phyloP scores from a whole-genome alignment of 129 eudicot genomes.

The Oenanthe sinensis region DNA sequence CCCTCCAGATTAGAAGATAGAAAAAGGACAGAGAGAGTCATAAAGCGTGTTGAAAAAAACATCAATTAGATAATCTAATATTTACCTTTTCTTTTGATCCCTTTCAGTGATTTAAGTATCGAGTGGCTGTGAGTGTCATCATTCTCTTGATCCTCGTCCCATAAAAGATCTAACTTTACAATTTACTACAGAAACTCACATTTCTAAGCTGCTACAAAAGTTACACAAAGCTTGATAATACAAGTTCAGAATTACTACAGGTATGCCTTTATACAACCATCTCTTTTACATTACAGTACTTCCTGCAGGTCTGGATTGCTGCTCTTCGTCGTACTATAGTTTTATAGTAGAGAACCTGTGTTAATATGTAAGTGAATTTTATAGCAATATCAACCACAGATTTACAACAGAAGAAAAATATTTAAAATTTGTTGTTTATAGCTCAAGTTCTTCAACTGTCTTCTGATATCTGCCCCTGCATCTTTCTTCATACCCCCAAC shows the following conservation, averaged over 20 bases:
- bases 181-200: constrained; percentile 8
- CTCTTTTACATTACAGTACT: background rate
- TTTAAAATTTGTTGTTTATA: background rate
- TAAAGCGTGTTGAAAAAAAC: constrained; percentile 14
- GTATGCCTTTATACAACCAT: background rate
- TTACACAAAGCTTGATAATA: background rate
- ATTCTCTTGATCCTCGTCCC: constrained; percentile 1
- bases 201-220: background rate
- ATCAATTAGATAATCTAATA: constrained; percentile 13
- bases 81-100: constrained; percentile 28
- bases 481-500: background rate
- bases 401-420: background rate
- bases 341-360: background rate
- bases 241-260: constrained; percentile 8
- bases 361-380: constrained; percentile 8
- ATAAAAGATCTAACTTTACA: constrained; percentile 11
- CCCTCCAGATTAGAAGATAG: constrained; percentile 13
- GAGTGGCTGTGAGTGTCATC: constrained; percentile 17
- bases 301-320: background rate
- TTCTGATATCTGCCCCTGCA: constrained; percentile 8
- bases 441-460: constrained; percentile 4
- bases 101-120: constrained; percentile 30
- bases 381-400: background rate
- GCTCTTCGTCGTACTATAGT: constrained; percentile 4
- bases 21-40: constrained; percentile 17